Conservation (phyloP, 208 protist genomes). For the Crithidia acanthocephali region DNA sequence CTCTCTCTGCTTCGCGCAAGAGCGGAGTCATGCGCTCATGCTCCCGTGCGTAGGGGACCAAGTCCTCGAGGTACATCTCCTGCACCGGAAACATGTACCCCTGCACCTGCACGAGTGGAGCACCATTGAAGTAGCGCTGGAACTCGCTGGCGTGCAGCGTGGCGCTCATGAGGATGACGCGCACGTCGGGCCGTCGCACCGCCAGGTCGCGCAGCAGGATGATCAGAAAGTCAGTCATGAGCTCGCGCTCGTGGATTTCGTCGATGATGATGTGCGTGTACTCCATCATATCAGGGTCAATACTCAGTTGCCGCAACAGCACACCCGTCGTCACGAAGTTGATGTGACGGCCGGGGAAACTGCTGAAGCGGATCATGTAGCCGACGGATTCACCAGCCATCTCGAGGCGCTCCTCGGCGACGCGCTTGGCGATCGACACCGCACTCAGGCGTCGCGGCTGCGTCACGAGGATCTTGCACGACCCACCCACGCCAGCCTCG, state of each 20-base stretch:
- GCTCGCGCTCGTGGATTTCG: conserved; percentile 99
- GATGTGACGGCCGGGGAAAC: conserved; percentile 92
- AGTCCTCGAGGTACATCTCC: conserved; percentile 86
- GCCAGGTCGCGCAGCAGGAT: conserved; percentile 95
- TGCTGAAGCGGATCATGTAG: conserved; percentile 99
- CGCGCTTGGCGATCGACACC: conserved; percentile 98
- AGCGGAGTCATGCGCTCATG: conserved; percentile 78
- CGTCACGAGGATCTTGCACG: conserved; percentile 92
- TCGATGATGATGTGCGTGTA: conserved; percentile 99
- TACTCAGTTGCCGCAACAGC: conserved; percentile 96
- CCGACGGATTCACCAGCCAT: conserved; percentile 96
- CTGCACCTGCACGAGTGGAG: conserved; percentile 85
- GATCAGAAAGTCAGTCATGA: conserved; percentile 99
- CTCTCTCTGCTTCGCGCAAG: conserved; percentile 58
- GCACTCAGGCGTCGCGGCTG: conserved; percentile 99
- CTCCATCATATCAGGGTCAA: conserved; percentile 81
- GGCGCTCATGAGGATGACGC: conserved; percentile 97
- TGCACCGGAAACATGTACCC: conserved; percentile 87
- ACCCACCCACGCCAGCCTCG: conserved; percentile 56
- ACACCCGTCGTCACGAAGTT: conserved; percentile 99
- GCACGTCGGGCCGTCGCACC: conserved; percentile 88
- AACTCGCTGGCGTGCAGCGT: conserved; percentile 93
- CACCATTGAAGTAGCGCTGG: conserved; percentile 78
- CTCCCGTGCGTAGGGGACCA: conserved; percentile 64
- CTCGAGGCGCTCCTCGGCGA: conserved; percentile 98